Base-by-base conservation (phyloP, 371 early-diverging fungal species). In the Apophysomyces ossiformis region DNA sequence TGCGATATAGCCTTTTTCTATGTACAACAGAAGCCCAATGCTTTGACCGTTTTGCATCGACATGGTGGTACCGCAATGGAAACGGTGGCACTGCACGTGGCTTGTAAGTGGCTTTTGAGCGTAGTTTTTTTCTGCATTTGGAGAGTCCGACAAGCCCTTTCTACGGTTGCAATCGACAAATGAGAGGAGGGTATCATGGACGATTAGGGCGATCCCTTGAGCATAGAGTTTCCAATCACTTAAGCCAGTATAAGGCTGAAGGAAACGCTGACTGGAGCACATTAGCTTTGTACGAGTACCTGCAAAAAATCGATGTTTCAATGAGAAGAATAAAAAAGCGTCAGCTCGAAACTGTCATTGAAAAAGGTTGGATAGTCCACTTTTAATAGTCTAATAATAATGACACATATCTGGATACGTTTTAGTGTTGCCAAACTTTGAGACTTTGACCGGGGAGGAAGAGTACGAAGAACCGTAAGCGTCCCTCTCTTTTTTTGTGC, bases 281-380 rank as follows among this genome's bases (percentile, higher is more conserved):
- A 4, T 37, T 58, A 5, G 63, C 69, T 26, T 38, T 88, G 4
- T 72, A 77, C 39, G 84, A 85, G 11, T 86, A 88, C 61, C 71
- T 79, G 37, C 78, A 79, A 11, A 67, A 72, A 37, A 74, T 71
- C 12, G 89, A 88, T 56, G 44, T 69, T 18, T 73, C 79, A 4
- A 67, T 88, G 18, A 63, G 76, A 68, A 71, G 89, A 46, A 71
- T 77, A 46, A 88, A 87, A 54, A 75, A 73, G 38, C 61, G 67
- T 15, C 75, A 77, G 65, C 46, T 89, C 0, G 85, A 85, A 60
- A 67, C 69, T 13, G 76, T 76, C 58, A 77, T 89, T 13, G 77
- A 83, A 54, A 81, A 78, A 71, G 70, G 84, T 83, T 47, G 43
- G 18, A n/a, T 15, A 39, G 57, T 16, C 37, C 56, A 13, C 0